Percentiles rank a stretch among this genome's conserved stretches.
phyloP scores from a whole-genome alignment of 2,329 filamentous ascomycete genomes.

The Neonectria ditissima region DNA sequence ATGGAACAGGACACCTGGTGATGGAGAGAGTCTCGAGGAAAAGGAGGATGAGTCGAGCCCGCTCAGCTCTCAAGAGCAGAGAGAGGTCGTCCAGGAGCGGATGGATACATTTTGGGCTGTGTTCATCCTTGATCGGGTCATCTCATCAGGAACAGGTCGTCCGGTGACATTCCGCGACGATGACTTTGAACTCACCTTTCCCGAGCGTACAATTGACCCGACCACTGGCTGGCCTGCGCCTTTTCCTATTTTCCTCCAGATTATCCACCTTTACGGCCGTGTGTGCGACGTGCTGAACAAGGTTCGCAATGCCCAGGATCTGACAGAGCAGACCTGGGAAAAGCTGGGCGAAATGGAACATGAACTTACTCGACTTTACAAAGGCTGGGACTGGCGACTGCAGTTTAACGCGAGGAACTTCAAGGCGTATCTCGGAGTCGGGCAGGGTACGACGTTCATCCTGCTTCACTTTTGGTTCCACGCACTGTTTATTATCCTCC shows the following conservation, averaged over 20 bases:
- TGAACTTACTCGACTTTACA: conserved; percentile 78
- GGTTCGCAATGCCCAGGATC: conserved; percentile 77
- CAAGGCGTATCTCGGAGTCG: conserved; percentile 82
- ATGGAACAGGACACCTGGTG: conserved; percentile 53
- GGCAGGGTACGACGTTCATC: conserved; percentile 88
- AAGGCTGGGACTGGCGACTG: conserved; percentile 77
- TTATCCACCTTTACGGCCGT: conserved; percentile 86
- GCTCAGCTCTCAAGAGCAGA: conserved; percentile 64
- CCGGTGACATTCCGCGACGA: conserved; percentile 86
- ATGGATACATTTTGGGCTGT: conserved; percentile 92
- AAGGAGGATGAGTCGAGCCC: conserved; percentile 57
- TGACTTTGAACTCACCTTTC: conserved; percentile 84
- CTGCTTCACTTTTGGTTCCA: conserved; percentile 92
- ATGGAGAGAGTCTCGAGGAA: conserved; percentile 54
- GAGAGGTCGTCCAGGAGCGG: conserved; percentile 80
- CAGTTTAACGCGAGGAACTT: conserved; percentile 91
- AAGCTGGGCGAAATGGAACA: conserved; percentile 82
- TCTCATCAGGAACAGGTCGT: conserved; percentile 87
- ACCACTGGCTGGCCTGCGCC: conserved; percentile 78
- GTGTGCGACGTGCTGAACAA: conserved; percentile 89
- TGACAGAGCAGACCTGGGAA: conserved; percentile 79
- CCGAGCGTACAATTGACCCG: conserved; percentile 61
- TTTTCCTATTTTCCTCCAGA: conserved; percentile 83
- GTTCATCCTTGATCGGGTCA: conserved; percentile 87
- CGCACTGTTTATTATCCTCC: conserved; percentile 84